phyloP scores from a whole-genome alignment of 208 protist genomes.

The Leishmania arabica region DNA sequence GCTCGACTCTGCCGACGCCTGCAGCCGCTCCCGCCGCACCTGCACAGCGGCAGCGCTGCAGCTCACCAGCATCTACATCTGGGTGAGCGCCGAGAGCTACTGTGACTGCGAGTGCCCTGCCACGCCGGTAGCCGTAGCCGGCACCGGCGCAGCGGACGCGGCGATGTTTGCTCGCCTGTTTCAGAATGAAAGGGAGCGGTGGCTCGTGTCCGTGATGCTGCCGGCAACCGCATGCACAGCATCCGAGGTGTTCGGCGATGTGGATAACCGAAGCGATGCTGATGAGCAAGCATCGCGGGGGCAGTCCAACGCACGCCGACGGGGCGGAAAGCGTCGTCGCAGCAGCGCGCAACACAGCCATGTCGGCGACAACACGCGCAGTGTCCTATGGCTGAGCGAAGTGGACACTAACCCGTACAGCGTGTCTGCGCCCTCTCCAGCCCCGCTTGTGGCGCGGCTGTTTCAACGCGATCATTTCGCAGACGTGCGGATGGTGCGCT shows the following conservation, averaged over 20 bases:
- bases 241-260: not conserved
- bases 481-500: not conserved
- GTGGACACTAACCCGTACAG: not conserved
- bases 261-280: not conserved
- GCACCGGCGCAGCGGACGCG: not conserved
- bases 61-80: slow-evolving; percentile 26
- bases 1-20: not conserved
- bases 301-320: no score
- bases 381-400: slow-evolving; percentile 7
- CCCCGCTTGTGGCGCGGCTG: slow-evolving; percentile 12
- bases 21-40: not conserved
- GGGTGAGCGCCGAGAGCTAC: slow-evolving; percentile 9
- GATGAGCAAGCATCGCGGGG: not conserved
- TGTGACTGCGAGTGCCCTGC: not conserved
- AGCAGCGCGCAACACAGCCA: not conserved
- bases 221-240: slow-evolving; percentile 1
- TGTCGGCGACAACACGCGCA: not conserved
- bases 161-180: slow-evolving; percentile 4
- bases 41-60: slow-evolving; percentile 8
- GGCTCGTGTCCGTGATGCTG: slow-evolving; percentile 25
- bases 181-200: slow-evolving; percentile 18
- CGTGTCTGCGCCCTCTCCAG: not conserved
- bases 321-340: not conserved
- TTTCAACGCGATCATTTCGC: slow-evolving; percentile 11
- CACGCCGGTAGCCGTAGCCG: not conserved